Evolutionary conservation across 108 stramenopile species (phyloP).

Genomic region (Nitzschia palea): DNA sequence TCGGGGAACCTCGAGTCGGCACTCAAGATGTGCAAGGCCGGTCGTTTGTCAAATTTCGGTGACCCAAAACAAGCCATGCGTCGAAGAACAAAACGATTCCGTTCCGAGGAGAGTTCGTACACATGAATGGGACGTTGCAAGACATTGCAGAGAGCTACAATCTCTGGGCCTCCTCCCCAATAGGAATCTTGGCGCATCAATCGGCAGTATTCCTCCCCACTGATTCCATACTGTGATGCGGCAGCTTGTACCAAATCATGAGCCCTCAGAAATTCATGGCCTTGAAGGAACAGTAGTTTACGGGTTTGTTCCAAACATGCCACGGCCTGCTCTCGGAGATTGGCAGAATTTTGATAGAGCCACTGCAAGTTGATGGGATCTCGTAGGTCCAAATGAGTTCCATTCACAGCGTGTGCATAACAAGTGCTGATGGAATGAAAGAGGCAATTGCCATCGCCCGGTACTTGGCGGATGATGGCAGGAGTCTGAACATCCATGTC

Average conservation of each 20-base stretch:
- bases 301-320: slow-evolving; percentile 38
- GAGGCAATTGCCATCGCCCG: slow-evolving; percentile 92
- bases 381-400: slow-evolving; percentile 54
- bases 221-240: slow-evolving; percentile 80
- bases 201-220: slow-evolving; percentile 80
- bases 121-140: slow-evolving; percentile 93
- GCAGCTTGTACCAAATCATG: slow-evolving; percentile 77
- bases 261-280: slow-evolving; percentile 71
- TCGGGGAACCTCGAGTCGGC: slow-evolving; percentile 92
- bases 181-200: slow-evolving; percentile 86
- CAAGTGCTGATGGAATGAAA: slow-evolving; percentile 68
- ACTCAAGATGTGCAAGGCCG: slow-evolving; percentile 74
- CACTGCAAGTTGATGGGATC: slow-evolving; percentile 27
- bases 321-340: slow-evolving; percentile 51
- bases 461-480: slow-evolving; percentile 82
- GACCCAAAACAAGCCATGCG: slow-evolving; percentile 95
- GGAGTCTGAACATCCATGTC: slow-evolving; percentile 16
- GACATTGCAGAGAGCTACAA: slow-evolving; percentile 92
- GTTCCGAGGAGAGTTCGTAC: slow-evolving; percentile 64
- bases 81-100: slow-evolving; percentile 64
- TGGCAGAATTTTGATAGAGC: slow-evolving; percentile 46
- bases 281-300: slow-evolving; percentile 77
- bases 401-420: slow-evolving; percentile 41
- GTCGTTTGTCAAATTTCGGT: slow-evolving; percentile 76
- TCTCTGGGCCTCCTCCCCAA: slow-evolving; percentile 98